phyloP scores from a whole-genome alignment of 768 basidiomycete species.

The Phaeolepiota aurea region DNA sequence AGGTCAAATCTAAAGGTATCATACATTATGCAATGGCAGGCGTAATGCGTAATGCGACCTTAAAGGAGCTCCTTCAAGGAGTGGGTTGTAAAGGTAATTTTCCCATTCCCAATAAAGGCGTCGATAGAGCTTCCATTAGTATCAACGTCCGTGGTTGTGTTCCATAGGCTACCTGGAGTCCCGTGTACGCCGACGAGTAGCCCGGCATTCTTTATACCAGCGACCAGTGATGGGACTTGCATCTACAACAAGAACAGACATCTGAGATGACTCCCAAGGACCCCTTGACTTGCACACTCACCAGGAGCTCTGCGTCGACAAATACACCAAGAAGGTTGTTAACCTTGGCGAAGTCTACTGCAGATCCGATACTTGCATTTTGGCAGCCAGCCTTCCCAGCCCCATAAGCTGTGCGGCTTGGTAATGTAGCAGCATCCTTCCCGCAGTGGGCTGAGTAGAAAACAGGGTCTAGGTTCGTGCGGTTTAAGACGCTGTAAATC shows the following conservation, averaged over 20 bases:
- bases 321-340: constrained; percentile 93
- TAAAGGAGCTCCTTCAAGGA: constrained; percentile 32
- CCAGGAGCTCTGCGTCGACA: constrained; percentile 80
- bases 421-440: constrained; percentile 31
- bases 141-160: constrained; percentile 23
- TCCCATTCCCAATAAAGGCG: constrained; percentile 56
- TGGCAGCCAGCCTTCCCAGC: constrained; percentile 34
- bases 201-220: constrained; percentile 83
- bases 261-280: not conserved
- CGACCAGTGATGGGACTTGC: constrained; percentile 83
- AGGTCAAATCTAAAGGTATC: too few species aligned
- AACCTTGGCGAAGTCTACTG: constrained; percentile 86
- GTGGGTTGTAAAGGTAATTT: constrained; percentile 61
- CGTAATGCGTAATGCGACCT: not conserved
- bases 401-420: constrained; percentile 17
- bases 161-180: constrained; percentile 32
- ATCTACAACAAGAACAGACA: constrained; percentile 35
- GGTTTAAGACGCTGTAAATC: not conserved
- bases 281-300: too few species aligned
- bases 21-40: too few species aligned
- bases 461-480: constrained; percentile 65
- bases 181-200: constrained; percentile 83
- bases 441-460: constrained; percentile 92
- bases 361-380: constrained; percentile 71
- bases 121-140: constrained; percentile 50